Conservation (phyloP, 495 filamentous ascomycete genomes). For the Baudoinia panamericana region DNA sequence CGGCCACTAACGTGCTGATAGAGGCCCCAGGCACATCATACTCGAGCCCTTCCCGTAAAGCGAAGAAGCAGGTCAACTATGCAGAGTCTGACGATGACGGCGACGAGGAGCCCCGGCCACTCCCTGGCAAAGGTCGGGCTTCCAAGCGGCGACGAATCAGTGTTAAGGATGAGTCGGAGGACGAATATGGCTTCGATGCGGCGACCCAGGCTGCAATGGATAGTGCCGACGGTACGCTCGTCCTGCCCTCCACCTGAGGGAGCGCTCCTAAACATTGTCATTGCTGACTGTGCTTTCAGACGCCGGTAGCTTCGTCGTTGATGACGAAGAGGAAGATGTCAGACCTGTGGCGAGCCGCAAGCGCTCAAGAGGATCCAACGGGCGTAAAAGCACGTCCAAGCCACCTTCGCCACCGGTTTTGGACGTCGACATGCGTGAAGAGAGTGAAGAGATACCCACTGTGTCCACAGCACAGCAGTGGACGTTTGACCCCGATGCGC, state of each 20-base stretch:
- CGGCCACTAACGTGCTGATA: slow-evolving; percentile 24
- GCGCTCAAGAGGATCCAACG: slow-evolving; percentile 49
- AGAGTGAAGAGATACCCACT: slow-evolving; percentile 46
- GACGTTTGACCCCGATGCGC: slow-evolving; percentile 70
- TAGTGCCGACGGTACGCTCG: slow-evolving; percentile 44
- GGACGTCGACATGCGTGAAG: slow-evolving; percentile 28
- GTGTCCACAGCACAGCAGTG: slow-evolving; percentile 71
- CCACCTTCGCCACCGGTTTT: slow-evolving; percentile 34
- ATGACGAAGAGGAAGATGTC: slow-evolving; percentile 54
- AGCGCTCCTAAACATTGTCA: too few relatives aligned
- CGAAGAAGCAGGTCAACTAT: slow-evolving; percentile 49
- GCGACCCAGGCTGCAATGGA: slow-evolving; percentile 41
- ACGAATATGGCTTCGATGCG: slow-evolving; percentile 52
- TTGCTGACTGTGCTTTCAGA: slow-evolving; percentile 38
- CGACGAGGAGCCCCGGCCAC: slow-evolving; percentile 36
- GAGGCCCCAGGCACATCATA: slow-evolving; percentile 25
- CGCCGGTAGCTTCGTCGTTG: slow-evolving; percentile 73
- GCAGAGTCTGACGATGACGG: slow-evolving; percentile 52
- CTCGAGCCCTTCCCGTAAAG: slow-evolving; percentile 48
- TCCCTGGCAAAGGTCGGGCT: slow-evolving; percentile 26
- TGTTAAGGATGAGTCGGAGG: slow-evolving; percentile 45
- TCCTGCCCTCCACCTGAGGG: too few relatives aligned
- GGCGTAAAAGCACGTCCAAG: slow-evolving; percentile 44
- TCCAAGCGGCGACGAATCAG: slow-evolving; percentile 27
- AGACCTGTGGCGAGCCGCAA: slow-evolving; percentile 55